A percentile compares a stretch with the other conserved stretches of the same genome.
phyloP scores from a whole-genome alignment of 306 rosid genomes.

The Cajanus cajan region DNA sequence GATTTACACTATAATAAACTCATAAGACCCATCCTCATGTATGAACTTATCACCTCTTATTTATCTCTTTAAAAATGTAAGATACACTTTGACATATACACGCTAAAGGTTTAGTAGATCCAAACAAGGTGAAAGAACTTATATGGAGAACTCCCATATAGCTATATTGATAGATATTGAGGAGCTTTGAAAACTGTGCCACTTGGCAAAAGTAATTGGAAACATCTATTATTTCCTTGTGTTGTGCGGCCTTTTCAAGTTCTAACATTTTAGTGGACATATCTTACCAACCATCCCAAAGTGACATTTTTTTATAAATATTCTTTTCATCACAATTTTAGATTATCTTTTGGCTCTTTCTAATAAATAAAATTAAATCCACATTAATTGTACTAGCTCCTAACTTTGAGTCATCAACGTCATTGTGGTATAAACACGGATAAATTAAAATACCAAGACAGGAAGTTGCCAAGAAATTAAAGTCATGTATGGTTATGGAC shows the following conservation, averaged over 20 bases:
- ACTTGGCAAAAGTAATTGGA: conserved; percentile 35
- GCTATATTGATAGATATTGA: not conserved
- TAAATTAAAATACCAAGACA: conserved; percentile 14
- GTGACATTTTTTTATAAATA: conserved; percentile 19
- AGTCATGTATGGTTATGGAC: not conserved
- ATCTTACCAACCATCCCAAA: conserved; percentile 41
- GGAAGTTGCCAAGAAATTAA: conserved; percentile 23
- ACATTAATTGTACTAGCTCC: conserved; percentile 1
- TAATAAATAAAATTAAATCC: conserved; percentile 8
- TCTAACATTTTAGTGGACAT: conserved; percentile 29
- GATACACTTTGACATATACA: no score
- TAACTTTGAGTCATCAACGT: conserved; percentile 22
- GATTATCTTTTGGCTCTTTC: conserved; percentile 22
- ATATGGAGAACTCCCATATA: no score
- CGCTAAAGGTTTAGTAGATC: no score
- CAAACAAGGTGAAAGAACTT: no score
- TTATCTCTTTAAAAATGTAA: no score
- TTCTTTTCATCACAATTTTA: conserved; percentile 23
- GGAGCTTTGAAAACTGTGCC: conserved; percentile 22
- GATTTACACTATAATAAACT: no score
- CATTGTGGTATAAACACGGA: not conserved
- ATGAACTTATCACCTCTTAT: no score
- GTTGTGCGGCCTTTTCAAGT: conserved; percentile 34
- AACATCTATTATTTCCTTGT: conserved; percentile 37
- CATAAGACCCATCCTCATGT: no score